Evolutionary conservation across 2,329 filamentous ascomycete genomes (phyloP), one percentile per base, ranked within the genome.

Genomic region (Seiridium unicorne): DNA sequence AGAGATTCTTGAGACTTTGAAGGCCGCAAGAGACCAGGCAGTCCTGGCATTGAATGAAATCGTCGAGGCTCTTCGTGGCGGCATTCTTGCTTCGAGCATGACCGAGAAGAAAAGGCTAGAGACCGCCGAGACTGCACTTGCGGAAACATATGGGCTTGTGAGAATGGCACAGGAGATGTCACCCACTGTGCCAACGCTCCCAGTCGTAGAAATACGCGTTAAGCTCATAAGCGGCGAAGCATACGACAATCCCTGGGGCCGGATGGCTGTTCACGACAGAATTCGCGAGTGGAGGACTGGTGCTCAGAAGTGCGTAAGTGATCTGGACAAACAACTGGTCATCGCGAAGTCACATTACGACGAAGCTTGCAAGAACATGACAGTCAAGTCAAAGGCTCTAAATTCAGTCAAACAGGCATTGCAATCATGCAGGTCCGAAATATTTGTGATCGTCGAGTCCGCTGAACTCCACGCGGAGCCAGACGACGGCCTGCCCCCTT

Each of bases 221-320:
- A n/a, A 31, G n/a, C 42, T 51, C 31, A 13, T 46, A 5, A 38
- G 3, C 6, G 48, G 40, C 8, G 9, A 11, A 13, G 48, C 32
- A 46, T 54, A 40, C 36, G 57, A 47, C n/a, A 51, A 51, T 5
- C 57, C 58, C 5, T 55, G 46, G 31, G 35, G 58, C 42, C 48
- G 11, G 18, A 55, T 42, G 40, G 44, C 47, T 34, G 36, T 51
- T 35, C 49, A 36, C 10, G 58, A 49, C 44, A 59, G 40, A 35
- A 59, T 59, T 6, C 40, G 53, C 1, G 32, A 11, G 3, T 56
- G 44, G 47, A 56, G 46, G 38, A 44, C 35, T 18, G 53, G 31
- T 31, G n/a, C 54, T 18, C 34, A 60, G 46, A 13, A 5, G 3
- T 51, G 46, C 7, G 42, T 51, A 9, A 8, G 13, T 3, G 46